These are phyloP conservation scores for Mikania micrantha DNA, from an alignment of 129 eudicot genomes.

Conservation along the genomic window DNA sequence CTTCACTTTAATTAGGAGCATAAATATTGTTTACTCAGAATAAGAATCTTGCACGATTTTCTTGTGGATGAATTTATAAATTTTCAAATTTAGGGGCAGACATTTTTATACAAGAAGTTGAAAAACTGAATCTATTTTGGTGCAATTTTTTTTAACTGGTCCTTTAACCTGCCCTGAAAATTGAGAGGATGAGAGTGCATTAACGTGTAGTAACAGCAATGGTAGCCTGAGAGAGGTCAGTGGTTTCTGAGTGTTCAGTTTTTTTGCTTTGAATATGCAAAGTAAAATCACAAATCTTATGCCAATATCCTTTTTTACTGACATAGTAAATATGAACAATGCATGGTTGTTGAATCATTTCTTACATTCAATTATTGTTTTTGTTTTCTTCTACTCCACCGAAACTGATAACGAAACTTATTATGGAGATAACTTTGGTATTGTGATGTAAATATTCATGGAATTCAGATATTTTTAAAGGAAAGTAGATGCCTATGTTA, in stretches of 20 bases:
- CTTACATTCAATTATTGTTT: conserved; percentile 24
- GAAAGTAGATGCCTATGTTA: not conserved
- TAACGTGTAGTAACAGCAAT: conserved; percentile 37
- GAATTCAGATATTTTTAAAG: not conserved
- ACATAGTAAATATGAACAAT: conserved; percentile 14
- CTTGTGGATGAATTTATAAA: not conserved
- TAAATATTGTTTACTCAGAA: not conserved
- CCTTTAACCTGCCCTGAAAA: conserved; percentile 27
- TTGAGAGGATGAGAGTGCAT: not conserved
- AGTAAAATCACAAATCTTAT: conserved; percentile 34
- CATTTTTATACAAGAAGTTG: no score
- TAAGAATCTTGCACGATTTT: not conserved
- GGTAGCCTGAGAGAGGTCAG: conserved; percentile 20
- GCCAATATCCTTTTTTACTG: conserved; percentile 25
- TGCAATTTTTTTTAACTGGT: not conserved
- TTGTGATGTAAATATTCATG: not conserved
- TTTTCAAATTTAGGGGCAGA: not conserved
- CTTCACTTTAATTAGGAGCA: not conserved
- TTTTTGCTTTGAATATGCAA: conserved; percentile 34
- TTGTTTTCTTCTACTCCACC: conserved; percentile 12
- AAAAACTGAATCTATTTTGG: not conserved
- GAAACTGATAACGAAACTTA: not conserved
- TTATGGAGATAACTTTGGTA: not conserved
- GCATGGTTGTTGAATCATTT: conserved; percentile 14
- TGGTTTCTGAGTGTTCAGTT: conserved; percentile 20